Evolutionary conservation across 2,329 filamentous ascomycete species (phyloP).

Genomic region (Fusarium guadeloupense): DNA sequence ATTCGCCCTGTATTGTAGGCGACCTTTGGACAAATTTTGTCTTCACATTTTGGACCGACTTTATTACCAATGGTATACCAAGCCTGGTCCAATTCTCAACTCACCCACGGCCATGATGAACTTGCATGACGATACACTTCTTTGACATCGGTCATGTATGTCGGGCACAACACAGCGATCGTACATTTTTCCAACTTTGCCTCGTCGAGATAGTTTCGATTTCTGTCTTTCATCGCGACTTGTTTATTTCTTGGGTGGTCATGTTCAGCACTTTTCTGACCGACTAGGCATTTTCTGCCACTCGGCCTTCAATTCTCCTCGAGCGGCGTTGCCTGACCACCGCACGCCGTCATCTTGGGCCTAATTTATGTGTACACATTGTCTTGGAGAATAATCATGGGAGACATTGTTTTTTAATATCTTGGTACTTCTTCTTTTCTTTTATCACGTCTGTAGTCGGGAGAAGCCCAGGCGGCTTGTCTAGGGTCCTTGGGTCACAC

Average conservation of each 20-base stretch:
- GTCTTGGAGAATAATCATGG: conserved; percentile 38
- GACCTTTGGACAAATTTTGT: conserved; percentile 29
- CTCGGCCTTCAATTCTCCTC: conserved; percentile 36
- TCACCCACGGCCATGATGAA: conserved; percentile 59
- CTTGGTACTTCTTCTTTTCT: conserved; percentile 33
- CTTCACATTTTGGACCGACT: conserved; percentile 44
- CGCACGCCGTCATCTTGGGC: conserved; percentile 35
- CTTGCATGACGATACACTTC: conserved; percentile 66
- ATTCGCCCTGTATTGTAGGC: conserved; percentile 32
- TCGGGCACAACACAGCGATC: conserved; percentile 71
- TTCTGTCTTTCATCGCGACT: conserved; percentile 45
- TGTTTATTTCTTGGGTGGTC: conserved; percentile 42
- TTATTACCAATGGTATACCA: conserved; percentile 27
- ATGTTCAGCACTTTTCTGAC: conserved; percentile 42
- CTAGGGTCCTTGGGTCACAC: conserved; percentile 36
- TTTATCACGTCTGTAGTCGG: conserved; percentile 38
- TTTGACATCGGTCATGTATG: conserved; percentile 65
- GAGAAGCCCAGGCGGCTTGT: conserved; percentile 49
- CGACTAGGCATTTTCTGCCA: conserved; percentile 27
- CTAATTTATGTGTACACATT: conserved; percentile 47
- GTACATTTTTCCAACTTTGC: conserved; percentile 47
- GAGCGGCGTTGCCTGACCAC: conserved; percentile 38
- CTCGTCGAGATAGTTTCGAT: conserved; percentile 40
- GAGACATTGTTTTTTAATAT: conserved; percentile 41
- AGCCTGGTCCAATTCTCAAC: conserved; percentile 30